Base-by-base conservation (phyloP, 2,329 filamentous ascomycete species). In the Pleoardoris graminearum region DNA sequence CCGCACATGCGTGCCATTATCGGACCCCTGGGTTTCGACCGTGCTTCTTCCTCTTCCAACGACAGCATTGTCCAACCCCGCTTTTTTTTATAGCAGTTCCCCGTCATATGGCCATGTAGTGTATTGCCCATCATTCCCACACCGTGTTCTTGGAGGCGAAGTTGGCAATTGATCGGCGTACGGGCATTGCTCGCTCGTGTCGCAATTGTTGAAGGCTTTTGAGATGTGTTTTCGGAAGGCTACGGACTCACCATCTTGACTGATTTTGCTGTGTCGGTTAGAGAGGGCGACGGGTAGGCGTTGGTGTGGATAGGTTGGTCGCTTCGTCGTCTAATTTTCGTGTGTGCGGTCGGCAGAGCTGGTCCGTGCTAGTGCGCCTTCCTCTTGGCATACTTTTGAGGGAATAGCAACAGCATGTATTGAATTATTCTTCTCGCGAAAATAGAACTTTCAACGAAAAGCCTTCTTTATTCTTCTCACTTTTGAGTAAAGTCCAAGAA, bases 161-260 rank as follows among this genome's bases (percentile, higher is more conserved):
- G 32, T 50, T 50, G 23, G 48, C 32, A 35, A 21, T 45, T 19
- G 42, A 16, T 58, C 43, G 52, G 55, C 54, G 39, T 56, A 48
- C 39, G 33, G 25, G 51, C 38, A 47, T 62, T 49, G 61, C 58
- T 61, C 66, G 60, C 59, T 64, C 66, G 65, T 61, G 53, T 67
- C 63, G 65, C 66, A 63, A 48, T 53, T 47, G 53, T 57, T 45
- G 57, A 48, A 46, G 29, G 32, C 22, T 45, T 44, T 42, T 19
- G 46, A 27, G 7, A 29, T 23, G 16, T 29, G 10, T 27, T 42
- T 25, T 41, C 33, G 50, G 14, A 33, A 53, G 25, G 41, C 36
- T 33, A 22, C 29, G n/a, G 21, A 54, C 71, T 73, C 62, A 74
- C 71, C 71, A 74, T 74, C 64, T 70, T 74, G 70, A 69, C 69